Evolutionary conservation across 106 monocot species (phyloP).

Genomic region (Dendrobium officinale): DNA sequence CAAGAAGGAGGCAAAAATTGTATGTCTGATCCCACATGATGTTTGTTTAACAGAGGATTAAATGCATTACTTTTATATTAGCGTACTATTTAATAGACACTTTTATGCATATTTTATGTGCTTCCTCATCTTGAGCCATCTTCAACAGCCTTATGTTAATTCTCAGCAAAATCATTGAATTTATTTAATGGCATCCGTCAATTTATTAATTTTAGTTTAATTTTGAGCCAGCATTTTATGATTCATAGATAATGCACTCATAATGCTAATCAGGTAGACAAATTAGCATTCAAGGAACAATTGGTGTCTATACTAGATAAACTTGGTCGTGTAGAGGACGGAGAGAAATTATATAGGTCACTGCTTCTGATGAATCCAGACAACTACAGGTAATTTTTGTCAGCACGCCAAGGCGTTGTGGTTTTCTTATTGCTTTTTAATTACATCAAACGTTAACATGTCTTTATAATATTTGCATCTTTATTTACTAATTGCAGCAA

Average conservation of each 20-base stretch:
- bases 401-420: not conserved
- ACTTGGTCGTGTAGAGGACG: constrained; percentile 66
- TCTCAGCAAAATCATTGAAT: not conserved
- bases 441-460: not conserved
- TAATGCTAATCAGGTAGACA: constrained; percentile 62
- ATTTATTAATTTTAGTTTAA: not conserved
- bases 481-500: not conserved
- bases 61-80: not conserved
- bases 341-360: constrained; percentile 71
- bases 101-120: not conserved
- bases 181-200: not conserved
- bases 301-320: constrained; percentile 72
- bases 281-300: constrained; percentile 77
- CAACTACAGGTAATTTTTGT: constrained; percentile 69
- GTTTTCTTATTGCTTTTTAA: not conserved
- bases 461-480: not conserved
- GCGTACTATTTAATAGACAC: not conserved
- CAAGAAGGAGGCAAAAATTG: constrained; percentile 84
- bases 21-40: constrained; percentile 11
- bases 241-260: not conserved
- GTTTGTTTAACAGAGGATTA: not conserved
- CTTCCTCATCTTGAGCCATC: not conserved
- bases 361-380: constrained; percentile 93
- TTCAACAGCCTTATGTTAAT: not conserved
- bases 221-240: not conserved